Evolutionary conservation across 2,329 filamentous ascomycete species (phyloP).

Genomic region (Paramyrothecium sp.): DNA sequence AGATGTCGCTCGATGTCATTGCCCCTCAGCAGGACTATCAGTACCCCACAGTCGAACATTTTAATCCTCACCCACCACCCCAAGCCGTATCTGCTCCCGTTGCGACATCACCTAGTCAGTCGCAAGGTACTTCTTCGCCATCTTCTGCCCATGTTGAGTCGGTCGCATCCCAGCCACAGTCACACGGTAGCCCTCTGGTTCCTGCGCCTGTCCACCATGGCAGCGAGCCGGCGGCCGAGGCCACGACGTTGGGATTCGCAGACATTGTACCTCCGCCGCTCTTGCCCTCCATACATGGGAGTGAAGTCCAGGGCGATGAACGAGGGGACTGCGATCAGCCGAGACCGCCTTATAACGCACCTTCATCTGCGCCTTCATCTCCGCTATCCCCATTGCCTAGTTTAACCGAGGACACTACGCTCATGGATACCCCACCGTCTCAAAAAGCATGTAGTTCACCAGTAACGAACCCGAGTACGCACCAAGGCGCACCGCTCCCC

Average conservation of each 20-base stretch:
- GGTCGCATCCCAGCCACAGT: too few relatives aligned
- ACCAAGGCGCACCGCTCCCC: not conserved
- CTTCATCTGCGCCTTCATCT: not conserved
- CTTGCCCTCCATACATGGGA: too few relatives aligned
- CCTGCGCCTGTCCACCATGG: too few relatives aligned
- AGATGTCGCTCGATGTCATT: not conserved
- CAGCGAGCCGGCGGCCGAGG: too few relatives aligned
- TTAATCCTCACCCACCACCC: not conserved
- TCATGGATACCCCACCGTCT: not conserved
- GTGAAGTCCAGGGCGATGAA: too few relatives aligned
- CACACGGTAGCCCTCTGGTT: too few relatives aligned
- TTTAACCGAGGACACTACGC: not conserved
- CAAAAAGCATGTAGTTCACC: not conserved
- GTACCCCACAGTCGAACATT: not conserved
- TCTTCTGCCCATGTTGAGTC: too few relatives aligned
- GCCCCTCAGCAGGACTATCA: not conserved
- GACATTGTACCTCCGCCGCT: too few relatives aligned
- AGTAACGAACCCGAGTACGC: not conserved
- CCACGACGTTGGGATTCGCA: too few relatives aligned
- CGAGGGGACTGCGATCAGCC: too few relatives aligned
- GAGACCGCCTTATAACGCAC: not conserved
- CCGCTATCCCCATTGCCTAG: not conserved
- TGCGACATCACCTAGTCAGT: not conserved
- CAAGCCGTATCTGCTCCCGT: not conserved
- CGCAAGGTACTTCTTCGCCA: not conserved